Evolutionary conservation across 768 basidiomycete species (phyloP), one percentile per base, ranked within the genome.

Genomic region (Hortiboletus flavorubellus): DNA sequence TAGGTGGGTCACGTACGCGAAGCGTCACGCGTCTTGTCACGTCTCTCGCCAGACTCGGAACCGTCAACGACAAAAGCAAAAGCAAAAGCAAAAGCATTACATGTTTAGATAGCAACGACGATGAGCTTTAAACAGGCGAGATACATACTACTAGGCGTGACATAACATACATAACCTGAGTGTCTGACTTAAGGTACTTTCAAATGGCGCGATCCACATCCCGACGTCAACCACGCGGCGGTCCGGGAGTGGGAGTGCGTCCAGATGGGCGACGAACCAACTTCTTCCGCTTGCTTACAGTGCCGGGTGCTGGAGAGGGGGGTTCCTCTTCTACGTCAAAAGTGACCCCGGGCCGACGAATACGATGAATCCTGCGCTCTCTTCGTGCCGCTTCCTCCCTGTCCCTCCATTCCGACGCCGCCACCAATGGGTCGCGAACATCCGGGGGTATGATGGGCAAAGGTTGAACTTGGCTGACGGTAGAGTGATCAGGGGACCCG

Each of bases 401-500:
- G 59, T 85, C 80, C 56, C 86, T 76, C 90, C 90, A 92, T 58
- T 87, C 81, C 49, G 81, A 74, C 2, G 89, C 78, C 8, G 89
- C 89, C 31, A 74, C 51, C 35, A 79, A 67, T 4, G 86, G 82
- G 66, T 92, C 90, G 48, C 87, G 82, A 45, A 77, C 60, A 14
- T 80, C 83, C 5, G 87, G 87, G 11, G 81, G 78, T 35, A 64
- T 44, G 21, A 71, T 46, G 5, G 79, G 78, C 33, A 77, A 61
- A 5, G 80, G 78, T 31, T 75, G 74, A 35, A 80, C 82, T 38
- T 80, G 80, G 64, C 87, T 84, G 58, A 83, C 74, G 63, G 83
- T 78, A 2, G 90, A 91, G 16, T 82, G 80, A 12, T 84, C 86
- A 5, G 90, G 90, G 4, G 87, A 88, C 15, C 86, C 88, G 29